Evolutionary conservation across 768 basidiomycete genomes (phyloP).

Genomic region (Suillus plorans): DNA sequence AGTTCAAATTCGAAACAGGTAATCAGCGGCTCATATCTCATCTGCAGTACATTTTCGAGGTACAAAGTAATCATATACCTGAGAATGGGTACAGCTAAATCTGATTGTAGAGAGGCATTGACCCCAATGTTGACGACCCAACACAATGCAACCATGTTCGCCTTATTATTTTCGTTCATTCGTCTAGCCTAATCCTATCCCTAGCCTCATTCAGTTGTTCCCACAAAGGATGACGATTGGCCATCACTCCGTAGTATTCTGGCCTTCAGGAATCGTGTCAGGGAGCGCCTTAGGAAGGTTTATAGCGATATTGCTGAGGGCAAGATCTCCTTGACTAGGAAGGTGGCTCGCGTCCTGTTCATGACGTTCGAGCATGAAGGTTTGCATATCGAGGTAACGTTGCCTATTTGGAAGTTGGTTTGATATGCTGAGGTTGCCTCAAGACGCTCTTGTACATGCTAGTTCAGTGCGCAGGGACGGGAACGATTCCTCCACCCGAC

Average conservation of each 20-base stretch:
- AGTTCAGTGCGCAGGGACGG: slow-evolving; percentile 73
- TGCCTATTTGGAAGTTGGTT: slow-evolving; percentile 1
- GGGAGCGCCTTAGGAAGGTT: slow-evolving; percentile 65
- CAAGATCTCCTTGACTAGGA: slow-evolving; percentile 52
- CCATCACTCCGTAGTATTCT: slow-evolving; percentile 70
- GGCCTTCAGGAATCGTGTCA: slow-evolving; percentile 75
- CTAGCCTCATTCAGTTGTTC: slow-evolving; percentile 89
- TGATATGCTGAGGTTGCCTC: slow-evolving; percentile 2
- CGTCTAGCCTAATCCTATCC: slow-evolving; percentile 4
- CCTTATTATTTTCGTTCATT: slow-evolving; percentile 1
- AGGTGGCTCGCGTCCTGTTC: slow-evolving; percentile 76
- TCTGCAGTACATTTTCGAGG: slow-evolving; percentile 73
- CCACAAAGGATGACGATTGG: slow-evolving; percentile 81
- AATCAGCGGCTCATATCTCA: slow-evolving; percentile 9
- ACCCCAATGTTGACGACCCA: slow-evolving; percentile 92
- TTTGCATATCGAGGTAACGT: slow-evolving; percentile 71
- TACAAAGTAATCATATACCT: not conserved
- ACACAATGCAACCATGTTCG: slow-evolving; percentile 74
- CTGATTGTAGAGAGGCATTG: slow-evolving; percentile 79
- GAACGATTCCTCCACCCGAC: slow-evolving; percentile 76
- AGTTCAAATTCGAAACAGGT: slow-evolving; percentile 11
- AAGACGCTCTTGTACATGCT: slow-evolving; percentile 94
- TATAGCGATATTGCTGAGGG: slow-evolving; percentile 70
- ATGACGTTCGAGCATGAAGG: slow-evolving; percentile 93
- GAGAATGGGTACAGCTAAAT: not conserved